phyloP scores from a whole-genome alignment of 2,329 filamentous ascomycete species.

The Cordyceps pruinosa region DNA sequence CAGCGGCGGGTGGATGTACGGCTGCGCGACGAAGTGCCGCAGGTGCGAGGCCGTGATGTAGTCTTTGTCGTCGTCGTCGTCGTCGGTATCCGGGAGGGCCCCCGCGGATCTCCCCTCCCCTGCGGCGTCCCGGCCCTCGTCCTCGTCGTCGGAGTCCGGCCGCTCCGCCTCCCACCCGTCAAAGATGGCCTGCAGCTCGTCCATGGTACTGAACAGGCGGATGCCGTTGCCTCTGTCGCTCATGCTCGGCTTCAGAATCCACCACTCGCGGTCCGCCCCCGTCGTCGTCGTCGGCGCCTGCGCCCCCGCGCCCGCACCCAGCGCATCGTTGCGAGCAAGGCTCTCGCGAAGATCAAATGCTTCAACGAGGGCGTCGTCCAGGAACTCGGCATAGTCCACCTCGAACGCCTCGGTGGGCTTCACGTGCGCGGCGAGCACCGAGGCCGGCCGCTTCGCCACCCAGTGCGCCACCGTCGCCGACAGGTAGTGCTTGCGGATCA shows the following conservation, averaged over 20 bases:
- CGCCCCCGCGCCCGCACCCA: background rate
- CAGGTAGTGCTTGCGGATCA: slow-evolving; percentile 94
- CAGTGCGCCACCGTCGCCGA: slow-evolving; percentile 77
- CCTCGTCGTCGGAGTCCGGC: slow-evolving; percentile 60
- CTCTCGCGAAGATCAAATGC: slow-evolving; percentile 80
- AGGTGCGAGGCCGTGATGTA: slow-evolving; percentile 80
- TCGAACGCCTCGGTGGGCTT: slow-evolving; percentile 82
- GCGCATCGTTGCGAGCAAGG: slow-evolving; percentile 54
- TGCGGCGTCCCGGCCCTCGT: slow-evolving; percentile 40
- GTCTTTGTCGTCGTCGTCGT: slow-evolving; percentile 31
- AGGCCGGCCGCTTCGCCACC: slow-evolving; percentile 74
- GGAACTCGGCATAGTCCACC: slow-evolving; percentile 91
- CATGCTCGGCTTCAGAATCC: slow-evolving; percentile 98
- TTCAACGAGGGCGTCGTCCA: slow-evolving; percentile 88
- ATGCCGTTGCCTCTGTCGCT: slow-evolving; percentile 94
- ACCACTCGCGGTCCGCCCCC: slow-evolving; percentile 69
- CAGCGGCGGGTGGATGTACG: slow-evolving; percentile 86
- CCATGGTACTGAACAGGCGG: slow-evolving; percentile 76
- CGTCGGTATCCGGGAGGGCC: slow-evolving; percentile 23
- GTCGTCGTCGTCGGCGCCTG: too few relatives aligned
- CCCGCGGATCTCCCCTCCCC: slow-evolving; percentile 22
- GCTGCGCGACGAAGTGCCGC: slow-evolving; percentile 91
- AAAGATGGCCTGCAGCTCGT: slow-evolving; percentile 79
- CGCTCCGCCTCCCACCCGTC: slow-evolving; percentile 76
- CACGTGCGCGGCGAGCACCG: slow-evolving; percentile 61